Evolutionary conservation across 306 rosid genomes (phyloP), one percentile per base, ranked within the genome.

Genomic region (Spatholobus suberectus): DNA sequence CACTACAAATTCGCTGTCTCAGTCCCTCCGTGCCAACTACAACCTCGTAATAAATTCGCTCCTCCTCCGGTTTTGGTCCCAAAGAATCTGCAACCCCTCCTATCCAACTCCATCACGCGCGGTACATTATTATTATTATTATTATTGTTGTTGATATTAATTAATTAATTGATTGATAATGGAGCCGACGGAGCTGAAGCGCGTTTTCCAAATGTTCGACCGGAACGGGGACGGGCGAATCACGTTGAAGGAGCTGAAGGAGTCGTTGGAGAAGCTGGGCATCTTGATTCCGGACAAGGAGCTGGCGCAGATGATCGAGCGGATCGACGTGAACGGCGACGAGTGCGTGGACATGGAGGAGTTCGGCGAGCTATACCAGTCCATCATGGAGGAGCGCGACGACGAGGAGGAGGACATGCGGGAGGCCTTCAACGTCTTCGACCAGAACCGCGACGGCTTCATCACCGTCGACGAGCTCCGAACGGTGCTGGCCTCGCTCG

Each of bases 361-460:
- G 72, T 95, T 95, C 2, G 90, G 90, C 0, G 93, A 91, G 63
- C 58, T 95, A 6, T 91, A 95, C 61, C 88, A 82, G 1, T 89
- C 93, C n/a, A 89, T 95, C 6, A 90, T 91, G 91, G 91, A 76
- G 29, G 92, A 85, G 24, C 88, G 86, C 0, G 91, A 90, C 0
- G 91, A 90, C 3, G 97, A 88, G 23, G 97, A 91, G 24, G 97
- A 87, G 29, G 97, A 93, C 80, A 91, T 95, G 97, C 86, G 73
- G 85, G 97, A 95, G 67, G 97, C 98, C 0, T 95, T 95, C 83
- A 90, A 91, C 8, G 97, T 93, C 1, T 95, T 95, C 15, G 97
- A 95, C 49, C 94, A 89, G 54, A 95, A 95, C 4, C 95, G 97
- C 0, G 98, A 95, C 0, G 98, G 98, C 8, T 95, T 91, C 68